A percentile compares a stretch with the other conserved stretches of the same genome.
Conservation (phyloP, 208 protist species). For the Trypanosoma boissoni region DNA sequence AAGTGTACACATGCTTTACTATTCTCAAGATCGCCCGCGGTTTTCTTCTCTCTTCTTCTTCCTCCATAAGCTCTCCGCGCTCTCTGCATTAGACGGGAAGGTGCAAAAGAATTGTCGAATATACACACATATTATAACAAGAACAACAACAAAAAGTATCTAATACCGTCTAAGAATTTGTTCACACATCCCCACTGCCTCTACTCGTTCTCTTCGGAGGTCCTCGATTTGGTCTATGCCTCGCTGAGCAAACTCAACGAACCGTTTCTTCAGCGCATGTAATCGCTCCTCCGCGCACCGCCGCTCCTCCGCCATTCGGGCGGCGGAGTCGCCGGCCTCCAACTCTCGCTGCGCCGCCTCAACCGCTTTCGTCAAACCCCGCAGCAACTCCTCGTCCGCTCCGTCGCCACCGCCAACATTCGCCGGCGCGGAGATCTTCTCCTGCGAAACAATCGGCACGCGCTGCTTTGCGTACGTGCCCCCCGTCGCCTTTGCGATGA, state of each 20-base stretch:
- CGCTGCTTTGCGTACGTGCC: no score
- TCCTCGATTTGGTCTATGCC: slow-evolving; percentile 17
- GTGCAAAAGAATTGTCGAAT: slow-evolving; percentile 9
- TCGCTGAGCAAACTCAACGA: slow-evolving; percentile 9
- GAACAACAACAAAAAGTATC: not conserved
- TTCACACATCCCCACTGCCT: slow-evolving; percentile 10
- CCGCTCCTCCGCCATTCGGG: slow-evolving; percentile 2
- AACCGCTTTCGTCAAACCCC: no score
- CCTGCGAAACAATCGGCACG: no score
- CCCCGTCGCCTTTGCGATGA: no score
- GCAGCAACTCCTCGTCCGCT: no score
- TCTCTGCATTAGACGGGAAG: not conserved
- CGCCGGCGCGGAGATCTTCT: no score
- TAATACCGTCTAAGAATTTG: slow-evolving; percentile 14
- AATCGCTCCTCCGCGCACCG: slow-evolving; percentile 2
- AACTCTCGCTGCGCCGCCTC: no score
- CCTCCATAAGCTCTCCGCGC: no score
- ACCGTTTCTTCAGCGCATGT: slow-evolving; percentile 8
- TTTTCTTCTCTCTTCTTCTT: not conserved
- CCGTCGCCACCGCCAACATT: no score
- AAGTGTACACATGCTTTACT: no score
- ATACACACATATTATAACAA: not conserved
- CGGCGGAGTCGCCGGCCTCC: not conserved
- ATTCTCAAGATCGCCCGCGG: no score
- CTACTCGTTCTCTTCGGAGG: slow-evolving; percentile 11